phyloP scores from a whole-genome alignment of 2,329 filamentous ascomycete genomes.

The Trichoderma polysporum region DNA sequence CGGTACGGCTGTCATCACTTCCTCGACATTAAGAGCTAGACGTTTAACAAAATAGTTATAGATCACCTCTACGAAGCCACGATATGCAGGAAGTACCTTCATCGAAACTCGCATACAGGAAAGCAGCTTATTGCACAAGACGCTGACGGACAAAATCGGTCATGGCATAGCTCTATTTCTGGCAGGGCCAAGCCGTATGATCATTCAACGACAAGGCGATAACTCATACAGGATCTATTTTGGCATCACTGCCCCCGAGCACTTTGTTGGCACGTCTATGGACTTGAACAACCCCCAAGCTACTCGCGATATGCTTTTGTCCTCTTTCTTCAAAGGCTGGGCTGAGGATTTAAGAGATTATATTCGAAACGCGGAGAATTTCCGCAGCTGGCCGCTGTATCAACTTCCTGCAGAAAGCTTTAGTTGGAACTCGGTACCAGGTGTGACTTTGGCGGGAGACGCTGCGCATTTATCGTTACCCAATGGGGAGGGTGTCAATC shows the following conservation, averaged over 20 bases:
- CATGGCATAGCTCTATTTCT: constrained; percentile 4
- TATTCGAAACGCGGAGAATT: background rate
- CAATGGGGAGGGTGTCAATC: constrained; percentile 11
- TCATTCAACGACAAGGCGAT: constrained; percentile 9
- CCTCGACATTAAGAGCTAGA: background rate
- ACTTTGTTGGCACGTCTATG: constrained; percentile 6
- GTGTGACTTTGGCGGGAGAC: constrained; percentile 9
- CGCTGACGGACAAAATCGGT: constrained; percentile 6
- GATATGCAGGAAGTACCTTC: background rate
- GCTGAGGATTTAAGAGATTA: constrained; percentile 2
- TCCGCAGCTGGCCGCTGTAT: constrained; percentile 7
- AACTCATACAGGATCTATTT: constrained; percentile 9
- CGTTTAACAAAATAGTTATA: background rate
- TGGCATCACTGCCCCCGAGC: constrained; percentile 4
- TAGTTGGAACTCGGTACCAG: background rate
- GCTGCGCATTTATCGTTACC: constrained; percentile 1
- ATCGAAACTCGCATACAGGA: background rate
- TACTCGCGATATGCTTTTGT: background rate
- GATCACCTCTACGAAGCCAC: background rate
- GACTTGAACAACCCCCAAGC: background rate
- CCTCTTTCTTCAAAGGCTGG: background rate
- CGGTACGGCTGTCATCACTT: constrained; percentile 2
- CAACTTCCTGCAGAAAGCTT: background rate
- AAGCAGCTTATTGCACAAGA: background rate
- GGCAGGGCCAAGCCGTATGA: constrained; percentile 9